These are phyloP conservation scores for Pseudogymnoascus sp. DNA, from an alignment of 2,329 filamentous ascomycete genomes.

Conservation along the genomic window DNA sequence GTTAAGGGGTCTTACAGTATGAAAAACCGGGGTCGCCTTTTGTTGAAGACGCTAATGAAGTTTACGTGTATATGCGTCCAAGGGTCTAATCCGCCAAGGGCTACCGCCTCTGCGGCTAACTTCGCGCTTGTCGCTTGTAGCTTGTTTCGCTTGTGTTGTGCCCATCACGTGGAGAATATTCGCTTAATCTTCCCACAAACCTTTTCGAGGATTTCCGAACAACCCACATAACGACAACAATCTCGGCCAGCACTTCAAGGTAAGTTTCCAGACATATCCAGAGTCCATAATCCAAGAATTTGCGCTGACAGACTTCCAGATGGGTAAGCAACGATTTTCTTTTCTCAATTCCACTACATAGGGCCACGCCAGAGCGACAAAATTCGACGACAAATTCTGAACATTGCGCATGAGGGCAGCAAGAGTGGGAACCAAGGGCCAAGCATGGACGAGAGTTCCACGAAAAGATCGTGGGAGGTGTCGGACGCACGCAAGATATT, in stretches of 20 bases:
- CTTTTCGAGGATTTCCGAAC: conserved; percentile 8
- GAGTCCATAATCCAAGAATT: conserved; percentile 17
- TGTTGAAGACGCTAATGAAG: background rate
- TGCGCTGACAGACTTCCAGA: conserved; percentile 37
- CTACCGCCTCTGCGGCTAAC: background rate
- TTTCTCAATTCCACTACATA: conserved; percentile 12
- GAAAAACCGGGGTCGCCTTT: background rate
- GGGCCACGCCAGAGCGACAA: background rate
- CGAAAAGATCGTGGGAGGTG: background rate
- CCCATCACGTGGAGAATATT: conserved; percentile 5
- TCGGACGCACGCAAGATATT: background rate
- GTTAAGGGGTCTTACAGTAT: background rate
- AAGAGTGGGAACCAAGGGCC: background rate
- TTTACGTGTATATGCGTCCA: background rate
- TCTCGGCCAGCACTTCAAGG: conserved; percentile 39
- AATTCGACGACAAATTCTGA: background rate
- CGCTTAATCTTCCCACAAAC: conserved; percentile 8
- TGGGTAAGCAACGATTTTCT: conserved; percentile 47
- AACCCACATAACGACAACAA: conserved; percentile 36
- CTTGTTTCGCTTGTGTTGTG: conserved; percentile 4
- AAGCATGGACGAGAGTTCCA: background rate
- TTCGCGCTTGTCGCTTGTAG: conserved; percentile 3
- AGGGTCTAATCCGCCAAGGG: conserved; percentile 4
- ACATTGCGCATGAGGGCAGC: conserved; percentile 3
- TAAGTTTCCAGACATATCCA: conserved; percentile 29